Base-by-base conservation (phyloP, 1,284 basidiomycete genomes). In the Naganishia albida region DNA sequence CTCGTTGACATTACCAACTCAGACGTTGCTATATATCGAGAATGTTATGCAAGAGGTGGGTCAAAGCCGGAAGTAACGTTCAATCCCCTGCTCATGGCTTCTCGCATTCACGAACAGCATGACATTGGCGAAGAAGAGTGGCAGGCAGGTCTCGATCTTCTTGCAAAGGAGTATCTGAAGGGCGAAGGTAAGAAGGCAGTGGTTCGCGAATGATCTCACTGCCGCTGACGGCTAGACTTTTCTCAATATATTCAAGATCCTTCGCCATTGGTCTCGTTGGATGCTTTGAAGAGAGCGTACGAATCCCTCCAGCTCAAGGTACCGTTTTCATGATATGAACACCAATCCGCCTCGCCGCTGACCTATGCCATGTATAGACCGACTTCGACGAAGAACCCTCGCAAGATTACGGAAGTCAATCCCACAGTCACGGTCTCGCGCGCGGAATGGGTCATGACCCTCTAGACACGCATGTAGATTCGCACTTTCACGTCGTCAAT, bases 121-220 rank as follows among this genome's bases (percentile, higher is more conserved):
- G 88, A 92, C 55, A 82, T 90, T 7, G 88, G 91, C 63, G 70
- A 75, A 39, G 75, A 77, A 23, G 75, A 78, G 64, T 79, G 78
- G 79, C 65, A 70, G 1, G 82, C 82, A n/a, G 89, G 89, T 16
- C 79, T 93, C 8, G 92, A 94, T 71, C 85, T 86, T 62, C 84
- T 94, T 66, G 91, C 91, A 3, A 87, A 88, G 71, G 91, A 93
- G 72, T 95, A 94, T 72, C 90, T 93, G 72, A 91, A 88, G 72
- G 91, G 93, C 75, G 92, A 94, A 82, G 91, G 92, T 88, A 71
- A 65, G 83, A 70, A 20, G n/a, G 18, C 13, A 2, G 3, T 12
- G 54, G 18, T 39, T 1, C 2, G 16, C n/a, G 54, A 39, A 44
- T 18, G 4, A 56, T 57, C 53, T 63, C 38, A 67, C 34, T 16